A percentile compares a stretch with the other conserved stretches of the same genome.
Evolutionary conservation across 306 rosid species (phyloP).

Genomic region (Medicago truncatula): MtrunA17r5.0-ANR NC_053044.1:46965001-46965500

Average conservation of each 20-base stretch:
- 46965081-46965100: conserved; percentile 22
- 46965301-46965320: conserved; percentile 2
- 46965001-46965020: not conserved
- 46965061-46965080: conserved; percentile 18
- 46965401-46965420: conserved; percentile 14
- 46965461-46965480: conserved; percentile 81
- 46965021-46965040: conserved; percentile 25
- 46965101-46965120: conserved; percentile 26
- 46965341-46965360: not conserved
- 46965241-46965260: conserved; percentile 33
- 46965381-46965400: conserved; percentile 4
- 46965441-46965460: conserved; percentile 90
- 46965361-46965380: not conserved
- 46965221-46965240: conserved; percentile 13
- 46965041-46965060: conserved; percentile 16
- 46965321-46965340: conserved; percentile 11
- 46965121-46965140: conserved; percentile 3
- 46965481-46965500: conserved; percentile 84
- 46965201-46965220: conserved; percentile 15
- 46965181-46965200: not conserved
- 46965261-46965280: conserved; percentile 8
- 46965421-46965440: conserved; percentile 42
- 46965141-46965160: conserved; percentile 1
- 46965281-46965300: conserved; percentile 12
- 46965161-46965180: conserved; percentile 17